A percentile compares a stretch with the other conserved stretches of the same genome.
phyloP scores from a whole-genome alignment of 805 yeast species.

The Metschnikowia cubensis region DNA sequence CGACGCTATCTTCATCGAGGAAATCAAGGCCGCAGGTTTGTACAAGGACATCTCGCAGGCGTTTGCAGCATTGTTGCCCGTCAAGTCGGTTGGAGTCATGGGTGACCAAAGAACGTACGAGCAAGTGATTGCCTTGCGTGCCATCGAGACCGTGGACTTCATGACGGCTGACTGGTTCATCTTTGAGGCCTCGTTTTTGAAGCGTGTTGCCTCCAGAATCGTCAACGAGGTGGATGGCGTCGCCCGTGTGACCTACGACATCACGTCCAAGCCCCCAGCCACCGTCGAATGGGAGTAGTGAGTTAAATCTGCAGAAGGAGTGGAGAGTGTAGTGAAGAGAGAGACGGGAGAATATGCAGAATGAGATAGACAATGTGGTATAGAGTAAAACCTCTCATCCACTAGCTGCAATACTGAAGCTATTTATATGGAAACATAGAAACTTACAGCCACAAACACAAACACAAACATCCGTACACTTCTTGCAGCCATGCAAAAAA shows the following conservation, averaged over 20 bases:
- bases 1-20: conserved; percentile 92
- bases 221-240: conserved; percentile 99
- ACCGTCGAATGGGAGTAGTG: conserved; percentile 97
- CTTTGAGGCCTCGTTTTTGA: conserved; percentile 88
- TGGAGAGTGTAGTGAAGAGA: too few species aligned
- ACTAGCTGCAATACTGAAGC: too few species aligned
- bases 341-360: too few species aligned
- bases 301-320: background rate
- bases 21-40: conserved; percentile 88
- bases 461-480: too few species aligned
- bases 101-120: conserved; percentile 99
- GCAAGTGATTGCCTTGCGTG: conserved; percentile 98
- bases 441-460: too few species aligned
- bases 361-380: background rate
- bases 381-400: too few species aligned
- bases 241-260: conserved; percentile 97
- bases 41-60: conserved; percentile 95
- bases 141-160: conserved; percentile 95
- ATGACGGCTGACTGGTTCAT: conserved; percentile 99
- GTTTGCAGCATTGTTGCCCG: conserved; percentile 94
- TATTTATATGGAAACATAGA: too few species aligned
- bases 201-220: conserved; percentile 89
- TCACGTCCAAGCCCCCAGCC: conserved; percentile 99
- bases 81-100: conserved; percentile 98
- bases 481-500: too few species aligned